Base-by-base conservation (phyloP, 2,329 filamentous ascomycete genomes). In the Thelonectria rubi region DNA sequence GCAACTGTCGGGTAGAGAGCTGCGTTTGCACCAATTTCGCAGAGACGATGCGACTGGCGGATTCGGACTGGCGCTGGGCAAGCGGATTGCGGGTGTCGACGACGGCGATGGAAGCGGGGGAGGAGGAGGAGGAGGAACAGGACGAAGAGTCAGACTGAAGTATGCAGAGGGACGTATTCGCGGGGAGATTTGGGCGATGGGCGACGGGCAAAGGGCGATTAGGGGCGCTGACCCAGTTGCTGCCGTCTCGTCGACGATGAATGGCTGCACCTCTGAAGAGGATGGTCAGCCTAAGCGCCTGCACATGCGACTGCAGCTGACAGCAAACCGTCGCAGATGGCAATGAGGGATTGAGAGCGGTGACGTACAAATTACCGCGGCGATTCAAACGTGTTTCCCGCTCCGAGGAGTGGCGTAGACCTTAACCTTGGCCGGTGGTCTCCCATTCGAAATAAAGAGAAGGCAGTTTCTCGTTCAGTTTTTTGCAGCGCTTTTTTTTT, bases 11-110 rank as follows among this genome's bases (percentile, higher is more conserved):
- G 42, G 20, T 40, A 21, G 50, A 48, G 20, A 26, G 48, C 52
- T 39, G 52, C 48, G 62, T 62, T 60, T 55, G 58, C 45, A 53
- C 40, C 42, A 49, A 58, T 55, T 30, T 30, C 20, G 54, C 30
- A 30, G 32, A 5, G 46, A n/a, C 39, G 7, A 55, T 18, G 30
- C 39, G 30, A 51, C 43, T 40, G 10, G 46, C 54, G 32, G 32
- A 34, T 24, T 3, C 3, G 21, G 37, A 24, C 15, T 20, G 37
- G 14, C n/a, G 24, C n/a, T 8, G 47, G 11, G 10, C n/a, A 42
- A 47, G 48, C 18, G 12, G 37, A 26, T 24, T 20, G 24, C 17
- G 15, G 37, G 12, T 5, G 37, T 11, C 46, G 21, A 26, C 15
- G 11, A n/a, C n/a, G 47, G 30, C 10, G 30, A 17, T 21, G 17